Conservation (phyloP, 305 asterid genomes). For the Galium porrigens region DNA sequence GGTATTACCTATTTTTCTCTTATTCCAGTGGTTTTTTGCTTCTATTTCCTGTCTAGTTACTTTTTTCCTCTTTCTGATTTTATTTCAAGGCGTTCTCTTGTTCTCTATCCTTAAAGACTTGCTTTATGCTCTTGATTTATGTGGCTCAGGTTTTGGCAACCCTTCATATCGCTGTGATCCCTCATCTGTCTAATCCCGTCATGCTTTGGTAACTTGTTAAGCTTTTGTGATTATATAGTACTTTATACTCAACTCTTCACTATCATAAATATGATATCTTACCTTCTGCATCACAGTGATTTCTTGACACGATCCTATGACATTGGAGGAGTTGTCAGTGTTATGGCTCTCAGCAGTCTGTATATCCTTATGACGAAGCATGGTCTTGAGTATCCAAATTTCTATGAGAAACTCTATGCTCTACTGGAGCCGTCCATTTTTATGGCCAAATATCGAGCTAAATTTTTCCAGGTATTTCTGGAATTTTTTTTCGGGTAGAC, state of each 20-base stretch:
- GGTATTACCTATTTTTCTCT: constrained; percentile 28
- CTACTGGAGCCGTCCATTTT: constrained; percentile 71
- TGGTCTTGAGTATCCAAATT: constrained; percentile 85
- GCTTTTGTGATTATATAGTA: constrained; percentile 14
- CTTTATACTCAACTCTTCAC: constrained; percentile 15
- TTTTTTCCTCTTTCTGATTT: constrained; percentile 1
- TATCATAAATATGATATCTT: constrained; percentile 5
- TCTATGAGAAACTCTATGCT: constrained; percentile 73
- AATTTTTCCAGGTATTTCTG: constrained; percentile 57
- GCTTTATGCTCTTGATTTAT: constrained; percentile 14
- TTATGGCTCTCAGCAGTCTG: constrained; percentile 88
- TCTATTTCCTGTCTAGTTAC: not conserved
- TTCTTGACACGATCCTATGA: constrained; percentile 85
- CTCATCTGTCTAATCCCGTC: constrained; percentile 64
- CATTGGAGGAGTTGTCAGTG: constrained; percentile 89
- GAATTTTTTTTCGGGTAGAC: not conserved
- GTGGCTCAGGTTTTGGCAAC: constrained; percentile 56
- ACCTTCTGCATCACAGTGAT: constrained; percentile 47
- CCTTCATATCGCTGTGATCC: constrained; percentile 64
- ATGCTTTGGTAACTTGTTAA: constrained; percentile 50
- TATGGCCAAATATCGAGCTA: constrained; percentile 77
- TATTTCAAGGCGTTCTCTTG: not conserved
- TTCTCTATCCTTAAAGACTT: not conserved
- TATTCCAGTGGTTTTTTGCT: not conserved
- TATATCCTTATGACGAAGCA: constrained; percentile 80